Conservation (phyloP, 345 rosid genomes). For the Lepidium aucheri region DNA sequence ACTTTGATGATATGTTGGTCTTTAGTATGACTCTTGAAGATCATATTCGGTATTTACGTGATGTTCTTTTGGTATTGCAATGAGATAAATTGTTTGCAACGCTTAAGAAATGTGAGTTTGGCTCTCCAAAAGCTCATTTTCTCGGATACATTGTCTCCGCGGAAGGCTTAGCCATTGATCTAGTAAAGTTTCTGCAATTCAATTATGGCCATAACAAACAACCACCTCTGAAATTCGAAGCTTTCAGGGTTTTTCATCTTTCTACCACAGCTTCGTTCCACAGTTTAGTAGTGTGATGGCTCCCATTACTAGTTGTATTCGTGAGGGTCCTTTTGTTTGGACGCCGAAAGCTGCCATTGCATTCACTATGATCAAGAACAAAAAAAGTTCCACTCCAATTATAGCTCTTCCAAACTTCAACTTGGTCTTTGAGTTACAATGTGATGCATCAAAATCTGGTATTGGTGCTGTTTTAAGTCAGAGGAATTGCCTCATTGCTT, state of each 20-base stretch:
- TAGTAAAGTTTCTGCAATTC: not conserved
- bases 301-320: not conserved
- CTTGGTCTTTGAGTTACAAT: too few species aligned
- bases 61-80: not conserved
- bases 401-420: too few species aligned
- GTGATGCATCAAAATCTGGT: too few species aligned
- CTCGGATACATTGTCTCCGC: not conserved
- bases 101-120: not conserved
- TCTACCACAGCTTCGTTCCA: not conserved
- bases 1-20: not conserved
- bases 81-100: not conserved
- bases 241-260: not conserved
- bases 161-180: not conserved
- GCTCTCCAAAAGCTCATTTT: not conserved
- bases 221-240: not conserved
- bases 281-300: not conserved
- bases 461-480: too few species aligned
- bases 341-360: not conserved
- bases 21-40: not conserved
- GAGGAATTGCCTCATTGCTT: too few species aligned
- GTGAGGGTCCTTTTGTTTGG: not conserved
- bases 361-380: not conserved
- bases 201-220: not conserved
- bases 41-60: not conserved
- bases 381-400: too few species aligned